Percentiles rank a stretch among this genome's conserved stretches.
These are phyloP conservation scores for Metarhizium guizhouense DNA, from an alignment of 2,329 filamentous ascomycete genomes.

Conservation along the genomic window DNA sequence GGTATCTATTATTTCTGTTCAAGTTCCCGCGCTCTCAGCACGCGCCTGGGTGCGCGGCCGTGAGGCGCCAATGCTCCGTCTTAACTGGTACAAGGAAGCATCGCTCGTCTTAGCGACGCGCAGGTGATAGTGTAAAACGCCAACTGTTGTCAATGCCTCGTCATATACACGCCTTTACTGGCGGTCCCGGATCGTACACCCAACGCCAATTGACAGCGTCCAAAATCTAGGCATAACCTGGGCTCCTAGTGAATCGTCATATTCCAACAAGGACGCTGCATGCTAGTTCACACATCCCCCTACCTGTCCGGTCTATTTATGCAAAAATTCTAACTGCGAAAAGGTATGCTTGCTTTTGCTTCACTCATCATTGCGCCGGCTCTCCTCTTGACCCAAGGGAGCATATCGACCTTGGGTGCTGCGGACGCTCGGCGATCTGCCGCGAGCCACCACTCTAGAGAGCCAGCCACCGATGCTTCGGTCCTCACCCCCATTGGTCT, in stretches of 20 bases:
- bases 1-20: neutral
- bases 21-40: neutral
- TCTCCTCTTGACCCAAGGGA: conserved; percentile 32
- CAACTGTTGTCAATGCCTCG: neutral
- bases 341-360: conserved; percentile 11
- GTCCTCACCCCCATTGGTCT: conserved; percentile 23
- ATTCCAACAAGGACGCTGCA: neutral
- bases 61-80: neutral
- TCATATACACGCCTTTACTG: neutral
- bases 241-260: neutral
- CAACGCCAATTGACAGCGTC: neutral
- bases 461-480: conserved; percentile 43
- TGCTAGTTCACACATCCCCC: neutral
- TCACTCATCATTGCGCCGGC: conserved; percentile 17
- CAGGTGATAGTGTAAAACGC: neutral
- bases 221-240: conserved; percentile 1
- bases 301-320: conserved; percentile 24
- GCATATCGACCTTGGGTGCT: conserved; percentile 33
- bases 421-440: conserved; percentile 27
- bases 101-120: neutral
- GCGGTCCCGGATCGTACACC: neutral
- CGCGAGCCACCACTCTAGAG: conserved; percentile 30
- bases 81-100: neutral
- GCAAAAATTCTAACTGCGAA: conserved; percentile 21
- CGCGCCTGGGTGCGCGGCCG: no score